These are phyloP conservation scores for Auricularia cornea DNA, from an alignment of 768 basidiomycete genomes.

Conservation along the genomic window DNA sequence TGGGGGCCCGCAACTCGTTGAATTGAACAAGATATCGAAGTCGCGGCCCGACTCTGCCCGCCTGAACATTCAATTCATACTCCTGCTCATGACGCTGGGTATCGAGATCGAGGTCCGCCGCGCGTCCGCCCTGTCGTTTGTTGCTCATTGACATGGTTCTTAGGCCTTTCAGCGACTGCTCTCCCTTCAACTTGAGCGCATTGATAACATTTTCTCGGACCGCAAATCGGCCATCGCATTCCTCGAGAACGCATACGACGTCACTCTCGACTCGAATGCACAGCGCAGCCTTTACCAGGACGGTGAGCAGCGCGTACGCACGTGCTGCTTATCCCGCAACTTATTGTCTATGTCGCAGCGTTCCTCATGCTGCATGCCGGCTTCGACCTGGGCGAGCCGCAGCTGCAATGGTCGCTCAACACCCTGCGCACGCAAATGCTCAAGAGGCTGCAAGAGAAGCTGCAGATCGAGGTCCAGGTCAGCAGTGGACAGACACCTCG, in stretches of 20 bases:
- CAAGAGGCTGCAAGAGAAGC: slow-evolving; percentile 12
- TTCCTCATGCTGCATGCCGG: slow-evolving; percentile 16
- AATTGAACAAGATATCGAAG: slow-evolving; percentile 11
- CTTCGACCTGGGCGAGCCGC: slow-evolving; percentile 16
- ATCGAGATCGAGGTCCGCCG: slow-evolving; percentile 6
- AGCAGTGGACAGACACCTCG: neutral
- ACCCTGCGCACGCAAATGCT: slow-evolving; percentile 10
- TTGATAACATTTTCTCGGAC: slow-evolving; percentile 8
- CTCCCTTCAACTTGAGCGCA: slow-evolving; percentile 10
- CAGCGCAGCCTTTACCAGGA: neutral
- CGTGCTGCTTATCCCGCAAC: neutral
- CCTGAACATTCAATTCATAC: slow-evolving; percentile 15
- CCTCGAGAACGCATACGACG: slow-evolving; percentile 12
- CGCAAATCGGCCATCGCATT: slow-evolving; percentile 12
- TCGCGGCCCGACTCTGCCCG: slow-evolving; percentile 9
- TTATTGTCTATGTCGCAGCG: slow-evolving; percentile 6
- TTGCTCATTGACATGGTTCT: neutral
- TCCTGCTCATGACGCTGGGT: slow-evolving; percentile 13
- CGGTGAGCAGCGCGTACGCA: neutral
- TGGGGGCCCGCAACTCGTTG: slow-evolving; percentile 9
- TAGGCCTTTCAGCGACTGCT: slow-evolving; percentile 14
- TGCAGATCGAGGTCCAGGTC: slow-evolving; percentile 15
- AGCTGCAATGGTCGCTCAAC: slow-evolving; percentile 9
- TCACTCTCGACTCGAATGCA: slow-evolving; percentile 4
- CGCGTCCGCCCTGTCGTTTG: neutral